phyloP scores from a whole-genome alignment of 2,329 filamentous ascomycete genomes.

The Fusarium sp. region DNA sequence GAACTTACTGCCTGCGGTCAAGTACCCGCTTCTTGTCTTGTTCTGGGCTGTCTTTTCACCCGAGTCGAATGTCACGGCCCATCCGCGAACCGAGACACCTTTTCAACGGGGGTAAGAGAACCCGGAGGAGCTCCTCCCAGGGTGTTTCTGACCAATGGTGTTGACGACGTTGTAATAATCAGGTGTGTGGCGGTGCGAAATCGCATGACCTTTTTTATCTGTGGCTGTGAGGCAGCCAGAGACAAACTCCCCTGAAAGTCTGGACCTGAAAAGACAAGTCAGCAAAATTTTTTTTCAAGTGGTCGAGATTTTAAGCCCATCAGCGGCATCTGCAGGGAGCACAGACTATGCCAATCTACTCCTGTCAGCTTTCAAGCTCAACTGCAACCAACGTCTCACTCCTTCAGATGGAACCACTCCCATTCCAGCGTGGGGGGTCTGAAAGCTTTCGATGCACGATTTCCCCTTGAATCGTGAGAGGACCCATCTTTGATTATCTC shows the following conservation, averaged over 20 bases:
- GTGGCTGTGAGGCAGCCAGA: not conserved
- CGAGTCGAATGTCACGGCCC: slow-evolving; percentile 37
- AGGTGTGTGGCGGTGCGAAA: slow-evolving; percentile 46
- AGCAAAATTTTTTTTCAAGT: not conserved
- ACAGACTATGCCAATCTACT: not conserved
- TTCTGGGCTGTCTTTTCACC: slow-evolving; percentile 8
- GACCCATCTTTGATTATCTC: slow-evolving; percentile 36
- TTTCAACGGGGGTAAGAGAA: slow-evolving; percentile 32
- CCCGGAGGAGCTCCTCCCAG: slow-evolving; percentile 27
- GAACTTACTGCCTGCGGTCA: not conserved
- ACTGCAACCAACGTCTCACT: not conserved
- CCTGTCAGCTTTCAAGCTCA: not conserved
- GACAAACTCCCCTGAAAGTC: not conserved
- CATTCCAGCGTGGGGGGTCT: slow-evolving; percentile 18
- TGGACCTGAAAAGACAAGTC: not conserved
- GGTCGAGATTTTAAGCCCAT: not conserved
- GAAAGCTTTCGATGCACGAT: not conserved
- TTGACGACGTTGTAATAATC: slow-evolving; percentile 41
- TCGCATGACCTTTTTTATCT: slow-evolving; percentile 40
- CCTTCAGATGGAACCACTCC: not conserved
- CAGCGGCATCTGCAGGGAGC: not conserved
- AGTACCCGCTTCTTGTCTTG: not conserved
- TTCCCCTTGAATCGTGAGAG: not conserved
- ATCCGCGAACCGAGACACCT: slow-evolving; percentile 13
- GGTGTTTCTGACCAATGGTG: slow-evolving; percentile 27